phyloP scores from a whole-genome alignment of 1,284 basidiomycete genomes.

The Ganoderma lucidum region DNA sequence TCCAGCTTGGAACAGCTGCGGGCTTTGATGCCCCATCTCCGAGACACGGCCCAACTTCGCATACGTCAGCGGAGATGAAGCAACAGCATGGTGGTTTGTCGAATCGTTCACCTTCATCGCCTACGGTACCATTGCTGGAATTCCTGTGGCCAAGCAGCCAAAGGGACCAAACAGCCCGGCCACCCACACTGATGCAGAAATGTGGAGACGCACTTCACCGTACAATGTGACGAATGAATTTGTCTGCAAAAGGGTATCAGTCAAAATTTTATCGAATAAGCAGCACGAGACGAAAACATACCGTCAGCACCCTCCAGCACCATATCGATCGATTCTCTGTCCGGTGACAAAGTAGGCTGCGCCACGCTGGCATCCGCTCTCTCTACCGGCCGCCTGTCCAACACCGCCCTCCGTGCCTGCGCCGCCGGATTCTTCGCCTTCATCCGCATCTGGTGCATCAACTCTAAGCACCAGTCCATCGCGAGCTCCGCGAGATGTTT shows the following conservation, averaged over 20 bases:
- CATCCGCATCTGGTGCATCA: slow-evolving; percentile 37
- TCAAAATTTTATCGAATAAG: neutral
- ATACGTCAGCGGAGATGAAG: no score
- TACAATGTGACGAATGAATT: neutral
- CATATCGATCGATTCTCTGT: neutral
- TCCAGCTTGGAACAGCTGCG: no score
- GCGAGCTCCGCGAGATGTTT: slow-evolving; percentile 76
- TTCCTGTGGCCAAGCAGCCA: neutral
- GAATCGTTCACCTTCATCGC: no score
- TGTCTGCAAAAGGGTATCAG: neutral
- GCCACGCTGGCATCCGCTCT: neutral
- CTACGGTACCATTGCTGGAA: neutral
- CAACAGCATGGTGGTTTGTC: no score
- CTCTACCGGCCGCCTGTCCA: slow-evolving; percentile 16
- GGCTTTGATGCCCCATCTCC: no score
- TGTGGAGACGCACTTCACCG: neutral
- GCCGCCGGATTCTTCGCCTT: slow-evolving; percentile 9
- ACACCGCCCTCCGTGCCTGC: slow-evolving; percentile 20
- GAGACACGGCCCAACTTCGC: no score
- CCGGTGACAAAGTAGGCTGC: neutral
- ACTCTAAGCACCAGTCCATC: slow-evolving; percentile 71
- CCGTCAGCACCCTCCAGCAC: neutral
- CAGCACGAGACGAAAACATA: neutral
- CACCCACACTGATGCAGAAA: neutral
- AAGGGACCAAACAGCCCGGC: neutral